Evolutionary conservation across 208 protist species (phyloP), one percentile per base, ranked within the genome.

Genomic region (Novymonas esmeraldas): DNA sequence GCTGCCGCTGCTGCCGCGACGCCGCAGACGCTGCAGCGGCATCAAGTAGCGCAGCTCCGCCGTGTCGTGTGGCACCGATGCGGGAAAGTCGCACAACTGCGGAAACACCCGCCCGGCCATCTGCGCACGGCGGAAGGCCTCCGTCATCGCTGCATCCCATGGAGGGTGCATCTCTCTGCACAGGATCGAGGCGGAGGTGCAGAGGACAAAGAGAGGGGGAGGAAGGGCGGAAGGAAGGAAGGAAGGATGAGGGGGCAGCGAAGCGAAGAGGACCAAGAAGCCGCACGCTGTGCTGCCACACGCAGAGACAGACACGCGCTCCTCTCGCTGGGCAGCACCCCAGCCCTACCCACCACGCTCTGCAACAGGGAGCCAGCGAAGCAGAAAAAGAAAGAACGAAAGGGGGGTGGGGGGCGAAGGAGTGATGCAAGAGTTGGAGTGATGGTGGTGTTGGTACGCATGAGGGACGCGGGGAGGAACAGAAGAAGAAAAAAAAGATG

Each of bases 81-180:
- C 48, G 0, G 87, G 87, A 64, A 90, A 93, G 44, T 95, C 84
- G 31, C 64, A 63, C 10, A 79, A 24, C 29, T 58, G 73, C 28
- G 85, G 87, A 33, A 73, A 69, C 33, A 79, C 81, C 29, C 69
- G 73, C 7, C 83, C 78, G 9, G 63, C 51, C 69, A 92, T 85
- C 61, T 95, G 87, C 29, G 90, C 86, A 34, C 85, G 75, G 14
- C 84, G 78, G 54, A 95, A 84, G 10, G 87, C 85, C 64, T 95
- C 90, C 9, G 31, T 52, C 60, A 71, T 54, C 6, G 61, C 59
- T 0, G 18, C 73, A 74, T 70, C 62, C 26, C 20, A 65, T 1
- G 41, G 29, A 45, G 52, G 6, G 6, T 24, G 28, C 70, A 76
- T 70, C 24, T 1, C 44, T 0, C 51, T 16, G 54, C 10, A 14